These are phyloP conservation scores for Sonneratia alba DNA, from an alignment of 345 rosid species.

Conservation along the genomic window DNA sequence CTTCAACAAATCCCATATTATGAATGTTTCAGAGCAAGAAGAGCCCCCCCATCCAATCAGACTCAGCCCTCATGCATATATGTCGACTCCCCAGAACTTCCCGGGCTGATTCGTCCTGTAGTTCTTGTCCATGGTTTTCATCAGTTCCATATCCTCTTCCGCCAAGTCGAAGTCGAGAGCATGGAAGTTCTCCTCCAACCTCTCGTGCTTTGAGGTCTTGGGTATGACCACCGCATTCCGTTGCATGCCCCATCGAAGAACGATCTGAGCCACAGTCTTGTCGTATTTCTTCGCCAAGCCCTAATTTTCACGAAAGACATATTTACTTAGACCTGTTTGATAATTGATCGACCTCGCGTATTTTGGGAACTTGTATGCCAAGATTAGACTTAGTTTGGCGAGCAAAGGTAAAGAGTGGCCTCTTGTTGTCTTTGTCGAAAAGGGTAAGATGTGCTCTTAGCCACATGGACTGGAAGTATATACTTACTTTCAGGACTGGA, in stretches of 20 bases:
- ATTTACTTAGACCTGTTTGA: not conserved
- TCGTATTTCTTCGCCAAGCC: slow-evolving; percentile 63
- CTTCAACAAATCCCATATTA: too few relatives aligned
- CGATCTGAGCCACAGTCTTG: slow-evolving; percentile 64
- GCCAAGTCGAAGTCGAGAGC: slow-evolving; percentile 53
- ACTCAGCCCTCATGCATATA: slow-evolving; percentile 34
- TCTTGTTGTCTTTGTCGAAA: not conserved
- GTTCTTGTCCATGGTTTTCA: slow-evolving; percentile 49
- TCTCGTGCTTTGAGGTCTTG: slow-evolving; percentile 53
- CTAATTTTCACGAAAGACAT: slow-evolving; percentile 17
- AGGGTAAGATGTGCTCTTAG: slow-evolving; percentile 7
- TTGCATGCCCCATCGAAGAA: slow-evolving; percentile 74
- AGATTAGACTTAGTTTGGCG: too few relatives aligned
- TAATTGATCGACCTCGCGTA: too few relatives aligned
- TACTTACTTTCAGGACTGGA: slow-evolving; percentile 49
- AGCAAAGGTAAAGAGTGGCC: too few relatives aligned
- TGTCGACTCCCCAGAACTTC: slow-evolving; percentile 77
- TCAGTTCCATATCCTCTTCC: slow-evolving; percentile 68
- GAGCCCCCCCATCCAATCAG: not conserved
- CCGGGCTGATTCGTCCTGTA: slow-evolving; percentile 65
- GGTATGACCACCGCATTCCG: slow-evolving; percentile 67
- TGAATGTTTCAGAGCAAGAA: too few relatives aligned
- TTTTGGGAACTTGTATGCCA: too few relatives aligned
- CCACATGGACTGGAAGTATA: too few relatives aligned
- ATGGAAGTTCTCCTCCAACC: slow-evolving; percentile 51